Evolutionary conservation across 352 stramenopile genomes (phyloP).

Genomic region (Elongisporangium anandrum): DNA sequence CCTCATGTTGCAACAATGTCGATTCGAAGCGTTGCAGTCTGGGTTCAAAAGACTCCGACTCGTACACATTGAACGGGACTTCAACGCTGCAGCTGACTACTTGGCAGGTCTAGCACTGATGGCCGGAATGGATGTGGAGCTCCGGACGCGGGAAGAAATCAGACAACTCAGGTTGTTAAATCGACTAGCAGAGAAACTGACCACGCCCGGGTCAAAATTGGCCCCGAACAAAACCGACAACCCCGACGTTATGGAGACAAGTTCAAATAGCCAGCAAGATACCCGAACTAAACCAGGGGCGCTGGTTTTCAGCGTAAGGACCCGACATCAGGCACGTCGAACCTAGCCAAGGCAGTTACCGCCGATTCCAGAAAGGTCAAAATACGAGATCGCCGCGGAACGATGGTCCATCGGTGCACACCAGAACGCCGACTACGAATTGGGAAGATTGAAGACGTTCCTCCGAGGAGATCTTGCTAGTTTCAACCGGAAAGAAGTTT

Average conservation of each 20-base stretch:
- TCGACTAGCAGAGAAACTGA: too few relatives aligned
- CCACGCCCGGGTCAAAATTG: too few relatives aligned
- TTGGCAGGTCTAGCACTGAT: neutral
- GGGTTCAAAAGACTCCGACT: neutral
- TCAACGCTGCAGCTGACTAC: conserved; percentile 2
- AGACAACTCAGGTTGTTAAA: neutral
- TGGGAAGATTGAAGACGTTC: neutral
- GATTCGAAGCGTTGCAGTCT: neutral
- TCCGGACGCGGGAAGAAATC: neutral
- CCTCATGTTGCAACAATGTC: neutral
- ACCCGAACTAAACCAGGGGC: too few relatives aligned
- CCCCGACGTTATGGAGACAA: too few relatives aligned
- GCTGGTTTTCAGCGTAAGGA: neutral
- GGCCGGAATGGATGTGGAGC: neutral
- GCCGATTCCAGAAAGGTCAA: too few relatives aligned
- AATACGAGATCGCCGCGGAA: neutral
- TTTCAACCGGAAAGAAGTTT: neutral
- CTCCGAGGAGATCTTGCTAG: neutral
- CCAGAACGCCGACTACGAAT: neutral
- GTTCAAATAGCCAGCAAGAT: too few relatives aligned
- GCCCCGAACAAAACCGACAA: too few relatives aligned
- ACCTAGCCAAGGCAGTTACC: too few relatives aligned
- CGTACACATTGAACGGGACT: neutral
- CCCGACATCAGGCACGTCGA: neutral
- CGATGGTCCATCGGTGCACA: conserved; percentile 1